Evolutionary conservation across 2,329 filamentous ascomycete species (phyloP).

Genomic region (Beauveria varroae): DNA sequence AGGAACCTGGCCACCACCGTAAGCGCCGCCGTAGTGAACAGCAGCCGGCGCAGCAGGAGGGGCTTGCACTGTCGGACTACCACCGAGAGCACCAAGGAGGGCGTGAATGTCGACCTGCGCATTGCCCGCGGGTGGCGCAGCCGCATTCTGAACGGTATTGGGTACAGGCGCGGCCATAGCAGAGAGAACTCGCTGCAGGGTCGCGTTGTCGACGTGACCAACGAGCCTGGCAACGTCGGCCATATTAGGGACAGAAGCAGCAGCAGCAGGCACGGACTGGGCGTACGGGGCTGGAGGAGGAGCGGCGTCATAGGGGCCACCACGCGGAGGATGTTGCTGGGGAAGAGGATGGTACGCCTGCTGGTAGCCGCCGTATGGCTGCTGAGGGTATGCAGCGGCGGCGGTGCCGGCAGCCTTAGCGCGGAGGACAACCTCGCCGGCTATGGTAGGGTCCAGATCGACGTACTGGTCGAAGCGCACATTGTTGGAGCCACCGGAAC

Average conservation of each 20-base stretch:
- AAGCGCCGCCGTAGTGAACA: constrained; percentile 22
- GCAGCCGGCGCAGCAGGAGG: constrained; percentile 19
- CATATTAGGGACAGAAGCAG: constrained; percentile 24
- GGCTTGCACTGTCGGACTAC: constrained; percentile 13
- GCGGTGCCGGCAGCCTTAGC: constrained; percentile 44
- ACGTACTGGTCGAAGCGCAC: constrained; percentile 84
- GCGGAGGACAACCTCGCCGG: constrained; percentile 71
- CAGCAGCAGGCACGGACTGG: constrained; percentile 12
- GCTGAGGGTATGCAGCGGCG: constrained; percentile 21
- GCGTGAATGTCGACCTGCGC: constrained; percentile 38
- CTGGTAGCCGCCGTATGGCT: constrained; percentile 20
- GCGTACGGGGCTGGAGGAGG: constrained; percentile 20
- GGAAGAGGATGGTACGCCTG: constrained; percentile 23
- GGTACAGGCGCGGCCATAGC: constrained; percentile 35
- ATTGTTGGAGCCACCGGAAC: constrained; percentile 63
- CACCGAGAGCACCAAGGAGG: constrained; percentile 34
- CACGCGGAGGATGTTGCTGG: constrained; percentile 19
- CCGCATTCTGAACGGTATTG: constrained; percentile 4
- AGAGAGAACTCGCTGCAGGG: constrained; percentile 63
- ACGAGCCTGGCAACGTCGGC: constrained; percentile 58
- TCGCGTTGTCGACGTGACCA: constrained; percentile 58
- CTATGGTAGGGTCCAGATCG: constrained; percentile 69
- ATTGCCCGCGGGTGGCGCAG: constrained; percentile 19
- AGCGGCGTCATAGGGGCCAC: constrained; percentile 13
- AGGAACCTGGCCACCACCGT: constrained; percentile 22